These are phyloP conservation scores for Triticum timopheevii DNA, from an alignment of 176 grass and related monocot genomes.

Conservation along the genomic window DNA sequence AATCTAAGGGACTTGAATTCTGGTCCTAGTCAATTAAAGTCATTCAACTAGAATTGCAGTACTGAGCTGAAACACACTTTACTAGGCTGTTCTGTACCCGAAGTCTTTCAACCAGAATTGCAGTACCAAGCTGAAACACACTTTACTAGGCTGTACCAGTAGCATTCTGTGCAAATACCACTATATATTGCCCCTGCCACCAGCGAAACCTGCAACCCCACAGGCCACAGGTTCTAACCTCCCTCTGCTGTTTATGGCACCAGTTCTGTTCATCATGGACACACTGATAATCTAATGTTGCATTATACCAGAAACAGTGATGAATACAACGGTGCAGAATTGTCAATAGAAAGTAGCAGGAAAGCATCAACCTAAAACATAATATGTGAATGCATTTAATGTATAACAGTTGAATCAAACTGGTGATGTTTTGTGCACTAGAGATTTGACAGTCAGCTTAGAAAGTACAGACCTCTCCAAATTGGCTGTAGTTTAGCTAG, in stretches of 20 bases:
- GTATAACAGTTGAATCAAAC: background rate
- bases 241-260: background rate
- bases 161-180: too few species aligned
- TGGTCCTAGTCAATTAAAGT: too few species aligned
- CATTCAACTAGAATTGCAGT: too few species aligned
- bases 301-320: background rate
- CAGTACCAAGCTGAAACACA: too few species aligned
- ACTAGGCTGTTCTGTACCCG: too few species aligned
- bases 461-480: background rate
- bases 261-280: background rate
- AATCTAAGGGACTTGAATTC: background rate
- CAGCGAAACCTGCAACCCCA: too few species aligned
- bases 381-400: background rate
- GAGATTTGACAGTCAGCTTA: background rate
- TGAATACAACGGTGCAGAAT: background rate
- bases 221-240: background rate
- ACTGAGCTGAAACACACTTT: too few species aligned
- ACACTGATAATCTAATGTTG: background rate
- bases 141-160: too few species aligned
- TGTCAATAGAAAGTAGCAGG: background rate
- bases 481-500: background rate
- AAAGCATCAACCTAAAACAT: background rate
- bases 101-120: too few species aligned
- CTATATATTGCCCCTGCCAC: too few species aligned
- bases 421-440: background rate